A percentile compares a stretch with the other conserved stretches of the same genome.
phyloP scores from a whole-genome alignment of 768 basidiomycete species.

The Podaxis sp. region DNA sequence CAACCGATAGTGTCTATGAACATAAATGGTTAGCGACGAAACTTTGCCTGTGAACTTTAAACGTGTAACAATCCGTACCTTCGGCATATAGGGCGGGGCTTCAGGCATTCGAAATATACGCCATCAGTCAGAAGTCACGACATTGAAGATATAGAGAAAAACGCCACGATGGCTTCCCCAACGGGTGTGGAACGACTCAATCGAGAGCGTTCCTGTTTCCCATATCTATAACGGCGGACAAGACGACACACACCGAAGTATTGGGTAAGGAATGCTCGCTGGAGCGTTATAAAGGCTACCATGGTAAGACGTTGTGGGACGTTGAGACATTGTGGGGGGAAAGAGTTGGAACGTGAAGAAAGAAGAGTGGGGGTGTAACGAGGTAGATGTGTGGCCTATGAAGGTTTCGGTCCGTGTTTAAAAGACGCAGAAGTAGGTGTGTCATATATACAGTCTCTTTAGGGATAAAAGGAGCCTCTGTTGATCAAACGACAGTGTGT shows the following conservation, averaged over 20 bases:
- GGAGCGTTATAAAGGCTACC: not conserved
- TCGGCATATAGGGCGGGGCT: constrained; percentile 5
- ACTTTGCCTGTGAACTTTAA: constrained; percentile 10
- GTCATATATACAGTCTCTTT: constrained; percentile 3
- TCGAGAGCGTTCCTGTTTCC: not conserved
- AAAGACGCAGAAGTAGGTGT: constrained; percentile 1
- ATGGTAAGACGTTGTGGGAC: not conserved
- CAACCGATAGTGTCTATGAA: constrained; percentile 2
- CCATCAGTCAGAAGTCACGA: constrained; percentile 2
- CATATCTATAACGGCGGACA: constrained; percentile 1
- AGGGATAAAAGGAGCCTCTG: constrained; percentile 7
- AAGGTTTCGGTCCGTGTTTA: constrained; percentile 7
- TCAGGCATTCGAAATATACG: not conserved
- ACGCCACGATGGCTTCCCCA: not conserved
- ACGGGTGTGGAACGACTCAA: not conserved
- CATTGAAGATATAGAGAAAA: not conserved
- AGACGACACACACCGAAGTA: constrained; percentile 7
- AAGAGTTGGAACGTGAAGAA: not conserved
- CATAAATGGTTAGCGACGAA: constrained; percentile 13
- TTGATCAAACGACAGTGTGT: constrained; percentile 13
- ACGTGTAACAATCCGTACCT: constrained; percentile 5
- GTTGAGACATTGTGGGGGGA: constrained; percentile 1
- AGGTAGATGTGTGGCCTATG: not conserved
- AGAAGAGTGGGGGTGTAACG: not conserved
- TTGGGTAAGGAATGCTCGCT: not conserved